These are phyloP conservation scores for Mycena belliarum DNA, from an alignment of 768 basidiomycete genomes.

Conservation along the genomic window DNA sequence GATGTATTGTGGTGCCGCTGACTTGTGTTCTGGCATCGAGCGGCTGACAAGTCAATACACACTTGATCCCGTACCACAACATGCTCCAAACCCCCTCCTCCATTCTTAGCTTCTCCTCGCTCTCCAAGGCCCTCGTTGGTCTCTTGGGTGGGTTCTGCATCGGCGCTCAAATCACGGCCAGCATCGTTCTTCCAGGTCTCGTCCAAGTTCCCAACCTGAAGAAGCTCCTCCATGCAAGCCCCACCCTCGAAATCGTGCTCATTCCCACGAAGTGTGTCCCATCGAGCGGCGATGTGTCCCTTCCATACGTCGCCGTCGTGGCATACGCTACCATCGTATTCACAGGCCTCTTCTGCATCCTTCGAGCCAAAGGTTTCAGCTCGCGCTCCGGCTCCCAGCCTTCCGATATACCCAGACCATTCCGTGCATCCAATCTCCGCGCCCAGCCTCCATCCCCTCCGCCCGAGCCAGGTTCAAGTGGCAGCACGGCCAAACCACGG, in stretches of 20 bases:
- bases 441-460: background rate
- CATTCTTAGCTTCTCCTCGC: background rate
- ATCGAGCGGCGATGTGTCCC: background rate
- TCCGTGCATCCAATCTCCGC: too few relatives aligned
- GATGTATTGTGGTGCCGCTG: background rate
- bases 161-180: background rate
- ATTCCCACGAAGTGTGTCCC: background rate
- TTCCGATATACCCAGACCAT: background rate
- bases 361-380: background rate
- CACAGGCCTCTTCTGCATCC: background rate
- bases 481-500: background rate
- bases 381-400: background rate
- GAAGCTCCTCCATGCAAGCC: background rate
- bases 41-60: background rate
- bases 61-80: constrained; percentile 8
- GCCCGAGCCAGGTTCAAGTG: background rate
- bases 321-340: background rate
- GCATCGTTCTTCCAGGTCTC: background rate
- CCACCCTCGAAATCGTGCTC: background rate
- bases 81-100: constrained; percentile 7
- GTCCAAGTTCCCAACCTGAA: background rate
- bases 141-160: constrained; percentile 1
- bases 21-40: background rate
- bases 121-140: background rate
- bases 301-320: constrained; percentile 2